Evolutionary conservation across 331 rosid species (phyloP), one percentile per base, ranked within the genome.

Genomic region (Quercus tomentella): DNA sequence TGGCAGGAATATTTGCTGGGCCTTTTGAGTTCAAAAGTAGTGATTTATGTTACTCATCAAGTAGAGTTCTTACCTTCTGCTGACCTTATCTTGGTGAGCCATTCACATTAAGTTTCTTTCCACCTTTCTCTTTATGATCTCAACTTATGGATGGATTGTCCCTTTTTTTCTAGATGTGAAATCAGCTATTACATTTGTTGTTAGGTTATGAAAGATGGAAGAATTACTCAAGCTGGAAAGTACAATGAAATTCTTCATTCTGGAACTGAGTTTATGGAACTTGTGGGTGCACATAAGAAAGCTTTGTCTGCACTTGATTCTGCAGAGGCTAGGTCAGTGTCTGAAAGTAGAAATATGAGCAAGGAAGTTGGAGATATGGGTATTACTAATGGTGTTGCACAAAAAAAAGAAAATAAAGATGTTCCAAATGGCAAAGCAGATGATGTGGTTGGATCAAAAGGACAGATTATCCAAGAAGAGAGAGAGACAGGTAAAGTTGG

Each of bases 141-240:
- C 70, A 57, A 22, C 69, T 20, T 15, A 1, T 28, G 35, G 60
- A 6, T 7, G 3, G 49, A 30, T 23, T 30, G 56, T 22, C 23
- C 20, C 23, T 25, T n/a, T 15, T 15, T 5, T 70, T 77, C 25
- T 41, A 37, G 63, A 15, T 15, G 30, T n/a, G 4, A 25, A 6
- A 62, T 81, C 52, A 54, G 28, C 2, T 77, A 61, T 66, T 73
- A 25, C 4, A 49, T 61, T 67, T 84, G 41, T 77, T 67, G 62
- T 43, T 77, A 95, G 99, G 98, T 95, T 60, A 93, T 95, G 98
- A 95, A 89, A 87, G 97, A 91, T 70, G 98, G 99, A 77, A 81
- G 76, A 78, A 90, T 95, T 67, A 84, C 92, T 56, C 94, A 93
- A 83, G 82, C 96, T 80, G 98, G 97, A 73, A 91, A 89, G 89